phyloP scores from a whole-genome alignment of 345 rosid species.

The Eutrema heterophyllum region DNA sequence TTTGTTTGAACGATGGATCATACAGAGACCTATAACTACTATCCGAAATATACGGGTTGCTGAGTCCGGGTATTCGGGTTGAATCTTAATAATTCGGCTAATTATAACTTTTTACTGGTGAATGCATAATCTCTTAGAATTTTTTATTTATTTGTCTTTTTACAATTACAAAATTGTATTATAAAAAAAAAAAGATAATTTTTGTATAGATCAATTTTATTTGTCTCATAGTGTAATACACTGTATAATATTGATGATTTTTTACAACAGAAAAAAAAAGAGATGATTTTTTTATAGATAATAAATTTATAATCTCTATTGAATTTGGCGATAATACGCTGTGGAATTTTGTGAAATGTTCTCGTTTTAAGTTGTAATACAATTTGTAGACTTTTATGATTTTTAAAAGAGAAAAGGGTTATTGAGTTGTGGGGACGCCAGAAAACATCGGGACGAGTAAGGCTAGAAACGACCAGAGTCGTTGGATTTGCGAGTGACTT shows the following conservation, averaged over 20 bases:
- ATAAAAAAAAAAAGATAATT: not conserved
- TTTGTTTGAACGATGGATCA: too few species aligned
- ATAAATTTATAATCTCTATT: too few species aligned
- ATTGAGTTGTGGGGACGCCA: constrained; percentile 11
- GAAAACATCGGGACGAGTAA: not conserved
- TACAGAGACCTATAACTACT: not conserved
- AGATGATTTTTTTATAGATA: too few species aligned
- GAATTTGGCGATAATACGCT: not conserved
- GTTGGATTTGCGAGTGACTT: constrained; percentile 16
- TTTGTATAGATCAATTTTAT: too few species aligned
- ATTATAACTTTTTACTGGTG: not conserved
- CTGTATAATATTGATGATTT: not conserved
- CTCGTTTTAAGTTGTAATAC: not conserved
- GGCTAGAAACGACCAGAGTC: constrained; percentile 24
- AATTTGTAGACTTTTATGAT: not conserved
- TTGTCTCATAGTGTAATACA: too few species aligned
- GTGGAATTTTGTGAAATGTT: not conserved
- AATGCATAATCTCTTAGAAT: not conserved
- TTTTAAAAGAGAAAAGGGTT: not conserved
- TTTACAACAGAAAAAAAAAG: too few species aligned
- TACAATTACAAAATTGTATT: not conserved
- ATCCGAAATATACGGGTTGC: not conserved
- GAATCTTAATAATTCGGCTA: not conserved
- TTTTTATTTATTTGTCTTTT: not conserved
- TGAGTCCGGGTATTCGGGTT: not conserved